These are phyloP conservation scores for Jatropha podagrica DNA, from an alignment of 441 rosid genomes.

Conservation along the genomic window DNA sequence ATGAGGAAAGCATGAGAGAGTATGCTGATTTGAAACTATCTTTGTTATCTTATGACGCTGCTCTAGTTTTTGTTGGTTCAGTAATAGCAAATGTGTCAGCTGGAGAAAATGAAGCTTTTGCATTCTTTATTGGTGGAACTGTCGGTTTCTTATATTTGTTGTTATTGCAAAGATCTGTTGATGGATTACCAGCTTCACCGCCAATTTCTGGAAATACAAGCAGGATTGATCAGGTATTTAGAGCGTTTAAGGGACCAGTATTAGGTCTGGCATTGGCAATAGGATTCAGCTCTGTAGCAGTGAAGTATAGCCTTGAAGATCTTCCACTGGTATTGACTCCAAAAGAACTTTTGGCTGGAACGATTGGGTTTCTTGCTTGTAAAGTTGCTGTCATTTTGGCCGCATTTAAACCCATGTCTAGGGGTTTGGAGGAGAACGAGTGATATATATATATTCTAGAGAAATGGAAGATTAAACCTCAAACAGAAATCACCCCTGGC, in stretches of 20 bases:
- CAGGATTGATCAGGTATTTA: conserved; percentile 11
- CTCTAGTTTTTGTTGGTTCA: conserved; percentile 53
- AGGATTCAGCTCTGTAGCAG: conserved; percentile 42
- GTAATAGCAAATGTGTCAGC: conserved; percentile 37
- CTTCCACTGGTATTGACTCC: conserved; percentile 41
- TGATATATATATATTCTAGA: conserved; percentile 12
- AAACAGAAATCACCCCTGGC: no score
- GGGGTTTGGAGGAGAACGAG: conserved; percentile 31
- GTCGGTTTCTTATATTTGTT: conserved; percentile 64
- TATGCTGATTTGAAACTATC: conserved; percentile 78
- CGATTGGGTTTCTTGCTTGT: conserved; percentile 77
- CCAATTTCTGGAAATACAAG: conserved; percentile 31
- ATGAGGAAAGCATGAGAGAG: conserved; percentile 80
- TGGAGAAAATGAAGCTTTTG: conserved; percentile 53
- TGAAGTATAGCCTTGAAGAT: conserved; percentile 42
- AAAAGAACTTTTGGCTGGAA: conserved; percentile 60
- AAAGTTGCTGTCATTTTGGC: conserved; percentile 83
- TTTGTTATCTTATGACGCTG: conserved; percentile 62
- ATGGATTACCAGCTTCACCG: conserved; percentile 51
- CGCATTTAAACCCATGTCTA: conserved; percentile 59
- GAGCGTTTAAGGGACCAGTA: conserved; percentile 48
- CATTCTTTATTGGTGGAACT: conserved; percentile 72
- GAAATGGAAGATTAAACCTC: not conserved
- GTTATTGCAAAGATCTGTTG: conserved; percentile 72
- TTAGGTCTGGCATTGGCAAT: conserved; percentile 45